Evolutionary conservation across 495 filamentous ascomycete species (phyloP).

Genomic region (Aspergillus cavernicola): DNA sequence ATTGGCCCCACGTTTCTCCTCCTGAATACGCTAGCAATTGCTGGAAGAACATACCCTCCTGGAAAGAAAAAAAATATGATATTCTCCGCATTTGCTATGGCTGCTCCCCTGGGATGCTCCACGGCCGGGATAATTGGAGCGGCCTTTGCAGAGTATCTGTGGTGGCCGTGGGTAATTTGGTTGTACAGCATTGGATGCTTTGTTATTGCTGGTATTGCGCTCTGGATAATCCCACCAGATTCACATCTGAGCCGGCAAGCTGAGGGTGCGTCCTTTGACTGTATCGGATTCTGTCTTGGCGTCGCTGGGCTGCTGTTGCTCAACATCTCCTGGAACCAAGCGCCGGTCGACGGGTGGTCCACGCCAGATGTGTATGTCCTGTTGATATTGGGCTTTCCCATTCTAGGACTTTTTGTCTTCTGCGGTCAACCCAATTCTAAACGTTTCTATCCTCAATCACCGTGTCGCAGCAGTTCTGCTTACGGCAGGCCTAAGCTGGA

Average conservation of each 20-base stretch:
- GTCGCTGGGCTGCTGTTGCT: constrained; percentile 54
- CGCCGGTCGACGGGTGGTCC: constrained; percentile 54
- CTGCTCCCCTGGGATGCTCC: constrained; percentile 50
- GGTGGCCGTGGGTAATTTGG: constrained; percentile 61
- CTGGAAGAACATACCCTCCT: constrained; percentile 37
- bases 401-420: constrained; percentile 48
- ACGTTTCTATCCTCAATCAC: constrained; percentile 44
- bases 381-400: constrained; percentile 51
- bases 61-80: constrained; percentile 54
- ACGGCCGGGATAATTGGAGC: constrained; percentile 47
- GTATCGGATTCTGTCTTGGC: constrained; percentile 43
- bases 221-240: not conserved
- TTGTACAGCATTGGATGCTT: constrained; percentile 41
- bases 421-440: constrained; percentile 44
- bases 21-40: constrained; percentile 45
- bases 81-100: constrained; percentile 56
- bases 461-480: constrained; percentile 53
- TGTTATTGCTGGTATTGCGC: constrained; percentile 19
- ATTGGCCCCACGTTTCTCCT: constrained; percentile 50
- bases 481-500: constrained; percentile 54
- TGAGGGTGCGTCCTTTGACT: constrained; percentile 38
- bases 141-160: constrained; percentile 42
- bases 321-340: constrained; percentile 62
- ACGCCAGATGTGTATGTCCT: constrained; percentile 49
- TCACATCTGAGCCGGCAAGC: constrained; percentile 1